Conservation (phyloP, 108 stramenopile species). For the Cyclotella atomus region DNA sequence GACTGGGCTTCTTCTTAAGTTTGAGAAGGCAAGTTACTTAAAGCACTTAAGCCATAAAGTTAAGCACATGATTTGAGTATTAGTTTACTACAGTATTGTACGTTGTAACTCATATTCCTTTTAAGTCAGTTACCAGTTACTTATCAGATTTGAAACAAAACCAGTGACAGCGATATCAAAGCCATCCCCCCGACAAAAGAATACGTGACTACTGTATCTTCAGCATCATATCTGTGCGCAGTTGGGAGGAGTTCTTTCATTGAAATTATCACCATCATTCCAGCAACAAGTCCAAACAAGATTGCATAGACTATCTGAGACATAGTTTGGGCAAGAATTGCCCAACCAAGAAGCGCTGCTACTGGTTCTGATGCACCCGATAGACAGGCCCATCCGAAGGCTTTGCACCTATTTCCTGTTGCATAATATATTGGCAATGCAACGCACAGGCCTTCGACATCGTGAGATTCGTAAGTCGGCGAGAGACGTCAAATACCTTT, state of each 20-base stretch:
- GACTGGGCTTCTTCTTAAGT: too few relatives aligned
- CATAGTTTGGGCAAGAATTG: conserved; percentile 58
- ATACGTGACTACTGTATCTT: conserved; percentile 85
- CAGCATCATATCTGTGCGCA: conserved; percentile 92
- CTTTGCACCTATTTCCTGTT: conserved; percentile 82
- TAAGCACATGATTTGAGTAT: too few relatives aligned
- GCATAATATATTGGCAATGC: conserved; percentile 91
- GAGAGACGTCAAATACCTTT: too few relatives aligned
- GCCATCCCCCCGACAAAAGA: conserved; percentile 89
- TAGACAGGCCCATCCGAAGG: conserved; percentile 77
- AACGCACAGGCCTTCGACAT: conserved; percentile 89
- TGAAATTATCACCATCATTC: conserved; percentile 85
- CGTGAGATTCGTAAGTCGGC: too few relatives aligned
- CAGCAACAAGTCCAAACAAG: conserved; percentile 80
- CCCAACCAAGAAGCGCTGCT: conserved; percentile 80
- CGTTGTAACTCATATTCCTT: too few relatives aligned
- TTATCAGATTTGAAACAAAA: conserved; percentile 66
- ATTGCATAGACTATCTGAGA: conserved; percentile 56
- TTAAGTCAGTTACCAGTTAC: too few relatives aligned
- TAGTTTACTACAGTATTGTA: too few relatives aligned
- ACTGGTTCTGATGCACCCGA: conserved; percentile 82
- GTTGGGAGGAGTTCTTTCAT: conserved; percentile 92
- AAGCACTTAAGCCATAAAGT: too few relatives aligned
- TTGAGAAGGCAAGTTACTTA: too few relatives aligned
- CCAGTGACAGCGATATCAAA: conserved; percentile 90